phyloP scores from a whole-genome alignment of 805 yeast species.

The Ogataea pilisensis region DNA sequence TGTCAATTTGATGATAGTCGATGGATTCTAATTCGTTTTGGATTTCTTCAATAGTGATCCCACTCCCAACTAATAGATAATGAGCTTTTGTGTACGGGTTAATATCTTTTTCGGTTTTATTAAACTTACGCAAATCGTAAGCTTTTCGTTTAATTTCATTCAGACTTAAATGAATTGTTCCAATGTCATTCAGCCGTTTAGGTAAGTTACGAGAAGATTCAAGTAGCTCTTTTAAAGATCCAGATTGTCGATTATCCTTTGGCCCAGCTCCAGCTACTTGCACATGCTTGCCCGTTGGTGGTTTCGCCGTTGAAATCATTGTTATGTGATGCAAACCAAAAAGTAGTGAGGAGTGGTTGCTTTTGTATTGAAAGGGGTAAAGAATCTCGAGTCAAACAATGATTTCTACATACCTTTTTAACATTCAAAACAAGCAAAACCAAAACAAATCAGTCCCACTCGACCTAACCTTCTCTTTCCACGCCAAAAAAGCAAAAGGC shows the following conservation, averaged over 20 bases:
- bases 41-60: constrained; percentile 80
- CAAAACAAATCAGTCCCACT: no score
- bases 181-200: constrained; percentile 57
- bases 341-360: no score
- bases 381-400: no score
- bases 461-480: no score
- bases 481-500: no score
- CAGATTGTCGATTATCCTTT: constrained; percentile 10
- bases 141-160: constrained; percentile 74
- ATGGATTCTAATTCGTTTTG: constrained; percentile 52
- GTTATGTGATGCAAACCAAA: no score
- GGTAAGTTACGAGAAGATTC: constrained; percentile 80
- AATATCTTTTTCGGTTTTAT: constrained; percentile 32
- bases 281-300: neutral
- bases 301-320: neutral
- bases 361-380: no score
- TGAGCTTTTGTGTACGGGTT: constrained; percentile 67
- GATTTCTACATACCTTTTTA: no score
- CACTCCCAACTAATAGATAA: constrained; percentile 84
- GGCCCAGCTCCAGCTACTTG: neutral
- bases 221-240: constrained; percentile 61
- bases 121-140: constrained; percentile 45
- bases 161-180: constrained; percentile 75
- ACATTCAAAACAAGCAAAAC: no score
- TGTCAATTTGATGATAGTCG: constrained; percentile 23